A percentile compares a stretch with the other conserved stretches of the same genome.
Conservation (phyloP, 345 rosid genomes). For the Euphorbia pulcherrima region DNA sequence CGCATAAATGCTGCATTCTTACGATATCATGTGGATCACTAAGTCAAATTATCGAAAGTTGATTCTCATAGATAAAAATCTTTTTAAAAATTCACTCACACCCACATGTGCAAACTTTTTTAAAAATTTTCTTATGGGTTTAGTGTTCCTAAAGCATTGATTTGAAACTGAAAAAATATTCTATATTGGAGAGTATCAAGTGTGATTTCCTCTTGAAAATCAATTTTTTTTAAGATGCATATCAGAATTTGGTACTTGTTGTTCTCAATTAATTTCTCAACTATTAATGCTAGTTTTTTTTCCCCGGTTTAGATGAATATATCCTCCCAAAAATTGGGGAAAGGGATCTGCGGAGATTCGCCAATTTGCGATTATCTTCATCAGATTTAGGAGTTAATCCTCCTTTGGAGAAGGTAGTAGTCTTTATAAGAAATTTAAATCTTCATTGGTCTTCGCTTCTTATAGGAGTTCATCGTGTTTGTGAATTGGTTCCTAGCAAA, state of each 20-base stretch:
- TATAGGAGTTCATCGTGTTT: background rate
- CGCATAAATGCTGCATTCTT: background rate
- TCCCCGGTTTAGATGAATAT: slow-evolving; percentile 58
- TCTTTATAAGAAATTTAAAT: slow-evolving; percentile 9
- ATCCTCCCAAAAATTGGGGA: slow-evolving; percentile 91
- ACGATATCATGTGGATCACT: background rate
- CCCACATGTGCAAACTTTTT: background rate
- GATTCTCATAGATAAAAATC: background rate
- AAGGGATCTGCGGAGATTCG: slow-evolving; percentile 67
- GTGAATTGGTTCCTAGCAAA: background rate
- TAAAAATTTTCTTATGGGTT: background rate
- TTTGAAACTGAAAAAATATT: background rate
- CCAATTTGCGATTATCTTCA: slow-evolving; percentile 52
- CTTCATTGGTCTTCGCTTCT: slow-evolving; percentile 3
- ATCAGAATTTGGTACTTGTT: background rate
- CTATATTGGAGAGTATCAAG: background rate
- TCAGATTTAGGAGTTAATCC: slow-evolving; percentile 42
- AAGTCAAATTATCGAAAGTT: background rate
- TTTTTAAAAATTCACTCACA: background rate
- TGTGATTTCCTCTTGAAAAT: background rate
- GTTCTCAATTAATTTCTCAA: background rate
- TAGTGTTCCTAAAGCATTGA: background rate
- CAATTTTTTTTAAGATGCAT: background rate
- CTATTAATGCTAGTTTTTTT: background rate
- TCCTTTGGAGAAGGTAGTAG: slow-evolving; percentile 46